Percentiles rank a stretch among this genome's conserved stretches.
These are phyloP conservation scores for Tetrahymena elliotti DNA, from an alignment of 73 alveolate genomes.

Conservation along the genomic window DNA sequence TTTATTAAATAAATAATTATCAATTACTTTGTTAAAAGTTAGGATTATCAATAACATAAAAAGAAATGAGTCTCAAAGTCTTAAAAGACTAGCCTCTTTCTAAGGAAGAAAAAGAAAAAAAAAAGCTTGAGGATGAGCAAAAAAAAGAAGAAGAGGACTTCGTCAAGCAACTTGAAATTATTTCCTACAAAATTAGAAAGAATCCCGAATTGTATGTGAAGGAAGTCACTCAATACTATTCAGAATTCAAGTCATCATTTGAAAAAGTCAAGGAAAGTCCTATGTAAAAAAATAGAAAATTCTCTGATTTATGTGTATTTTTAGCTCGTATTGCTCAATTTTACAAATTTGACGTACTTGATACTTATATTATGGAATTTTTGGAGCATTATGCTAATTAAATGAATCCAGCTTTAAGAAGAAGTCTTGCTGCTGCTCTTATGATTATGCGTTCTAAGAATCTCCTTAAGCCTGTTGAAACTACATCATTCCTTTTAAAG, in stretches of 20 bases:
- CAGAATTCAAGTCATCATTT: slow-evolving; percentile 2
- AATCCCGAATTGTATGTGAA: slow-evolving; percentile 31
- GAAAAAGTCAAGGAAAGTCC: slow-evolving; percentile 24
- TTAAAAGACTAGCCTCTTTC: not conserved
- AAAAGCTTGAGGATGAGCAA: not conserved
- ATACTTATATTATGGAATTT: slow-evolving; percentile 23
- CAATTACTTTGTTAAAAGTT: not conserved
- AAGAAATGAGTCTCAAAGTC: not conserved
- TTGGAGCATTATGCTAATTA: not conserved
- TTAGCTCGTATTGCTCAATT: slow-evolving; percentile 24
- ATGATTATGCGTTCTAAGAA: slow-evolving; percentile 1
- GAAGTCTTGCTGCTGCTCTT: not conserved
- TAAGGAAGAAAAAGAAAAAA: not conserved
- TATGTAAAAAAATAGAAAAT: slow-evolving; percentile 12
- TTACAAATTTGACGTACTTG: slow-evolving; percentile 17
- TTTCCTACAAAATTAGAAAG: slow-evolving; percentile 1
- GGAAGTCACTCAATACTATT: slow-evolving; percentile 7
- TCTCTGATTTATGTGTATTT: slow-evolving; percentile 1
- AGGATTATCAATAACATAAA: not conserved
- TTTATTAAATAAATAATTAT: not conserved
- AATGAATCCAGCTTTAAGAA: not conserved
- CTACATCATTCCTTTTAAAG: slow-evolving; percentile 18
- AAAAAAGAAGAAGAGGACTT: not conserved
- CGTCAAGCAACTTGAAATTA: not conserved
- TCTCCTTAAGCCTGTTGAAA: not conserved